phyloP scores from a whole-genome alignment of 352 stramenopile species.

The Phytophthora meadii region DNA sequence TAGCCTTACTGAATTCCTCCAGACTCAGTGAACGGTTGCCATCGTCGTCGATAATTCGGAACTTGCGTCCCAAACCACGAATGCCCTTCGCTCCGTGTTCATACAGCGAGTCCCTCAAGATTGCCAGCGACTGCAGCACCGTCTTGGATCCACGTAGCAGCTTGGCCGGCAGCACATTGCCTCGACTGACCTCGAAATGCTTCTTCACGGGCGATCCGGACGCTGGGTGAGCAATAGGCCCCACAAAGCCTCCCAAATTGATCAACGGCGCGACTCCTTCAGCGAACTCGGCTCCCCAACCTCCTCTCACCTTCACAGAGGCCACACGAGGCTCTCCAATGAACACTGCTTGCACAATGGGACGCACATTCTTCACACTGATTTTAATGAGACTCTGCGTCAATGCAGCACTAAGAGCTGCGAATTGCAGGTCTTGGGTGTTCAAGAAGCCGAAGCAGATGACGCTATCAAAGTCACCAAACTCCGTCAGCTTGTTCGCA shows the following conservation, averaged over 20 bases:
- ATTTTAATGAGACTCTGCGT: constrained; percentile 86
- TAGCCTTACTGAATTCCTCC: constrained; percentile 81
- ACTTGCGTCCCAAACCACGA: constrained; percentile 79
- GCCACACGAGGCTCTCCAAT: constrained; percentile 78
- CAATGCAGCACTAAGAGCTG: constrained; percentile 58
- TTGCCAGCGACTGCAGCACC: constrained; percentile 68
- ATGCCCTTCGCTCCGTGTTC: constrained; percentile 81
- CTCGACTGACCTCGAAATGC: constrained; percentile 65
- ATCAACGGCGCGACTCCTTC: constrained; percentile 66
- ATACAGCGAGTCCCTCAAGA: constrained; percentile 76
- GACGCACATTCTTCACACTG: constrained; percentile 81
- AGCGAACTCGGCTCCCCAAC: constrained; percentile 75
- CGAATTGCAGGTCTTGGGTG: constrained; percentile 67
- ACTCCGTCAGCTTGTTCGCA: constrained; percentile 80
- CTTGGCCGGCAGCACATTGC: constrained; percentile 74
- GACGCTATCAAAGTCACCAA: constrained; percentile 73
- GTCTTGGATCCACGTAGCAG: constrained; percentile 63
- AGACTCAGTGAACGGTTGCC: constrained; percentile 79
- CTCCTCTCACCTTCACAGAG: constrained; percentile 75
- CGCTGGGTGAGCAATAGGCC: constrained; percentile 46
- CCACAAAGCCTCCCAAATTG: constrained; percentile 72
- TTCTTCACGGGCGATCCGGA: constrained; percentile 57
- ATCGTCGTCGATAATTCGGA: constrained; percentile 91
- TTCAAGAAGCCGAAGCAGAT: constrained; percentile 85
- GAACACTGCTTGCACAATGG: constrained; percentile 82